phyloP scores from a whole-genome alignment of 2,329 filamentous ascomycete genomes.

The Pezicula neosporulosa region DNA sequence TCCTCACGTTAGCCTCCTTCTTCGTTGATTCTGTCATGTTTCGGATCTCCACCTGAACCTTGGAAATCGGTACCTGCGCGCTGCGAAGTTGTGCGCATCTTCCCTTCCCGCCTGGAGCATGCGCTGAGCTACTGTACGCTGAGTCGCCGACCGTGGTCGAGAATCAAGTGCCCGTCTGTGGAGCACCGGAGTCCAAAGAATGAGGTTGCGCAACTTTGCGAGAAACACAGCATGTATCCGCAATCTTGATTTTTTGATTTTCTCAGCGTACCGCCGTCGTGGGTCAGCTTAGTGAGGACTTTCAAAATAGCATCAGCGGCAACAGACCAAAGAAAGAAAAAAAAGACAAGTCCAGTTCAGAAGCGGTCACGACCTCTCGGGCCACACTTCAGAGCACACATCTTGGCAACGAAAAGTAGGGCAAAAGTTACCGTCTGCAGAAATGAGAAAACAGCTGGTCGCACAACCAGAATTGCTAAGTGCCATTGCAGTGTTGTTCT shows the following conservation, averaged over 20 bases:
- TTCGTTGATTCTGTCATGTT: too few relatives aligned
- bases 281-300: neutral
- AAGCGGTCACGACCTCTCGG: neutral
- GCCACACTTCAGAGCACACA: neutral
- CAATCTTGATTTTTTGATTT: neutral
- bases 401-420: slow-evolving; percentile 2
- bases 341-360: neutral
- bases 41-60: too few relatives aligned
- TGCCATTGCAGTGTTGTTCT: neutral
- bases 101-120: too few relatives aligned
- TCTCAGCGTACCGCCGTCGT: neutral
- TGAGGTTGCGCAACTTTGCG: too few relatives aligned
- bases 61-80: too few relatives aligned
- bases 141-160: too few relatives aligned
- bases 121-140: too few relatives aligned
- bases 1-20: too few relatives aligned
- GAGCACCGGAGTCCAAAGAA: too few relatives aligned
- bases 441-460: neutral
- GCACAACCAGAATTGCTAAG: neutral
- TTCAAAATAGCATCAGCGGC: neutral
- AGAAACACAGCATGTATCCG: too few relatives aligned
- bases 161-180: too few relatives aligned
- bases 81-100: too few relatives aligned
- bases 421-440: neutral
- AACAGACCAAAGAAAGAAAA: neutral